These are phyloP conservation scores for Artomyces pyxidatus DNA, from an alignment of 768 basidiomycete species.

Conservation along the genomic window DNA sequence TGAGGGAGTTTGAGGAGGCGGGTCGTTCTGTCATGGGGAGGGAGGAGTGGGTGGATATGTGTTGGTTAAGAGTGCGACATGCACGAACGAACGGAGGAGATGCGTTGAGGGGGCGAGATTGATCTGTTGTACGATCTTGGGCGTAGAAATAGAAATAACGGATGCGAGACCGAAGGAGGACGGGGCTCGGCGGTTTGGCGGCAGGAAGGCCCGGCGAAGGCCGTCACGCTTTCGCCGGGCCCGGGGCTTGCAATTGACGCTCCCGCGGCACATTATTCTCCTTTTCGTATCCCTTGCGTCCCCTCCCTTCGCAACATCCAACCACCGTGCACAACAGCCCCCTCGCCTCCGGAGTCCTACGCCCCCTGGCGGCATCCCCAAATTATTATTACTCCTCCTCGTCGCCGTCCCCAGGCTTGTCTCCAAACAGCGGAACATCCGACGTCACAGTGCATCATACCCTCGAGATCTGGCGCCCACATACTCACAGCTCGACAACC, in stretches of 20 bases:
- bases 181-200: background rate
- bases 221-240: background rate
- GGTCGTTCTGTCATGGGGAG: background rate
- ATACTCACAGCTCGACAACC: too few species aligned
- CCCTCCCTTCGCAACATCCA: background rate
- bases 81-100: too few species aligned
- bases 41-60: background rate
- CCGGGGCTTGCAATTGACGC: background rate
- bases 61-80: background rate
- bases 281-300: background rate
- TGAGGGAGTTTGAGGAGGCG: constrained; percentile 5
- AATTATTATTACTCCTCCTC: background rate
- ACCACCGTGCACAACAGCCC: background rate
- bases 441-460: background rate
- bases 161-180: background rate
- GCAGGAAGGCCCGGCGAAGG: background rate
- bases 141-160: background rate
- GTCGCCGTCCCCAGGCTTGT: background rate
- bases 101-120: background rate
- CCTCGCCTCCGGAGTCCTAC: too few species aligned
- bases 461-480: too few species aligned
- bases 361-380: too few species aligned
- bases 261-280: background rate
- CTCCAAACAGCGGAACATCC: background rate
- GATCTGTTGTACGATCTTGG: background rate